Base-by-base conservation (phyloP, 176 grass and related monocot species). In the Juncus inflexus region DNA sequence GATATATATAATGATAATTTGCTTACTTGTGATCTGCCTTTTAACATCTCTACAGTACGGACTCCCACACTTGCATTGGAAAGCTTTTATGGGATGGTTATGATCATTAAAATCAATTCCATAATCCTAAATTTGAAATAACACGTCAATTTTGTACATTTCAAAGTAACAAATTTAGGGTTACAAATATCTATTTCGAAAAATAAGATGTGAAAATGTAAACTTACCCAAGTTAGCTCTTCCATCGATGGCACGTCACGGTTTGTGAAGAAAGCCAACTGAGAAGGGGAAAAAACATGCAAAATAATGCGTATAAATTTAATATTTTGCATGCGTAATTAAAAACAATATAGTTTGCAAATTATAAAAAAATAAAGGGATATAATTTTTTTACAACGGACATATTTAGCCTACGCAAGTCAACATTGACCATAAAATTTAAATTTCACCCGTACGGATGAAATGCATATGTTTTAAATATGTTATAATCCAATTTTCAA, bases 191-290 rank as follows among this genome's bases (percentile, higher is more conserved):
- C 19, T 28, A 12, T 55, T 55, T 15, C 40, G 15, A 12, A 53
- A 55, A 40, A 3, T 37, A 13, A 12, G 41, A 15, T 9, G 59
- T 10, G 42, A 40, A 53, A 8, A 70, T 41, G 15, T 56, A 12
- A 38, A 37, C 88, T 57, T 86, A 97, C 94, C 94, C 94, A 97
- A 86, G 94, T 89, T 50, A 97, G 60, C 69, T 97, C 94, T 74
- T 97, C 94, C 53, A 75, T 86, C 50, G 77, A 59, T 63, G 85
- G 49, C 69, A 86, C 61, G 74, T 84, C 36, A 50, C 75, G 82
- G 6, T 39, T 86, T 57, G 94, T 91, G 64, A 97, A 97, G 70
- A 86, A 97, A 0, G 94, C 94, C 68, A 97, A 43, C 94, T 97
- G 75, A 66, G 70, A 15, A 28, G 19, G 19, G 19, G 76, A 71